phyloP scores from a whole-genome alignment of 2,329 filamentous ascomycete species.

The Dothideomycetidae sp. region DNA sequence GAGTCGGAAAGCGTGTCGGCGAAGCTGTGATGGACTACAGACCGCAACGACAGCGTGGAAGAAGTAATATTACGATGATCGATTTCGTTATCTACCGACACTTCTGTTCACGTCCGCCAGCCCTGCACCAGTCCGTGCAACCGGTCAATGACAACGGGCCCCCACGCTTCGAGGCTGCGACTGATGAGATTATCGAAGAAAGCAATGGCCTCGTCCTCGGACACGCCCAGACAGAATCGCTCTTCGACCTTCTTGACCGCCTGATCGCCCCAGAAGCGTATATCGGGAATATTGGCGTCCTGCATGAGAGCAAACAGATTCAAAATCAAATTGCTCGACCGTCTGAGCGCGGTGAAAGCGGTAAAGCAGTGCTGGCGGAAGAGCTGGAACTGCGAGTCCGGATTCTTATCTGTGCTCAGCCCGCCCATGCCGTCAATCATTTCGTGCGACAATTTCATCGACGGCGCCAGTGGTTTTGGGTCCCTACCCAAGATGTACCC shows the following conservation, averaged over 20 bases:
- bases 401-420: conserved; percentile 16
- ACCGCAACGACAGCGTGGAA: too few species aligned
- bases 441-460: conserved; percentile 93
- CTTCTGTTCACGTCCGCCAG: conserved; percentile 63
- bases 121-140: conserved; percentile 89
- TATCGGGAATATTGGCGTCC: conserved; percentile 92
- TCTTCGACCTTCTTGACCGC: conserved; percentile 91
- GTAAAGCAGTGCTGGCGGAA: conserved; percentile 97
- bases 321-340: conserved; percentile 78
- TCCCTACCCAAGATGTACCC: conserved; percentile 95
- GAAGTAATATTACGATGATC: too few species aligned
- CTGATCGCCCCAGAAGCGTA: conserved; percentile 62
- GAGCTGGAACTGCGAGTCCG: conserved; percentile 52
- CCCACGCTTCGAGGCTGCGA: conserved; percentile 76
- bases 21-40: not conserved
- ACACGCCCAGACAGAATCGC: conserved; percentile 79
- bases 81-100: too few species aligned
- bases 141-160: conserved; percentile 87
- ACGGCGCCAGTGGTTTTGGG: conserved; percentile 89
- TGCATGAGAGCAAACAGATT: conserved; percentile 97
- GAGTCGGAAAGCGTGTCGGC: conserved; percentile 14
- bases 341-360: conserved; percentile 79
- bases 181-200: conserved; percentile 83
- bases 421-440: conserved; percentile 99
- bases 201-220: conserved; percentile 79